A percentile compares a stretch with the other conserved stretches of the same genome.
Conservation (phyloP, 1,139 yeast genomes). For the Petasospora rhodanensis region DNA sequence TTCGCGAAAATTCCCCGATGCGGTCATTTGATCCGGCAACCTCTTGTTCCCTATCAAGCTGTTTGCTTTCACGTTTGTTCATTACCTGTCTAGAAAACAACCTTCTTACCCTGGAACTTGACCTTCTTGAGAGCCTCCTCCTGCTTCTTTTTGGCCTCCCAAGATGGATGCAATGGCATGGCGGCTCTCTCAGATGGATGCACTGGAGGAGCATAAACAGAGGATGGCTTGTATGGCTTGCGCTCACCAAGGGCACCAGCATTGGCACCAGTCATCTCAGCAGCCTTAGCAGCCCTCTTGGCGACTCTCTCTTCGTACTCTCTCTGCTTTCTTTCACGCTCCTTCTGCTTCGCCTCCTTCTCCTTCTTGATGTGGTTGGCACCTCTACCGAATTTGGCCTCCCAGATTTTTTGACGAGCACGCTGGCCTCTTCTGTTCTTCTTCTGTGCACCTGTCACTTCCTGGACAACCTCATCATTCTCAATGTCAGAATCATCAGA, state of each 20-base stretch:
- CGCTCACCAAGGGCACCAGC: slow-evolving; percentile 39
- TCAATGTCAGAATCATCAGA: slow-evolving; percentile 49
- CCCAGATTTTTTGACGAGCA: slow-evolving; percentile 97
- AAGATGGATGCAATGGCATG: slow-evolving; percentile 74
- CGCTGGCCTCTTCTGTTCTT: slow-evolving; percentile 96
- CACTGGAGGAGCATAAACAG: neutral
- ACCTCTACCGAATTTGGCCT: slow-evolving; percentile 70
- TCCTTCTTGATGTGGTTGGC: slow-evolving; percentile 84
- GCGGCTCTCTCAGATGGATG: neutral
- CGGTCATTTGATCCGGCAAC: too few species aligned
- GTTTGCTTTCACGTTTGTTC: too few species aligned
- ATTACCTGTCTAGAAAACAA: slow-evolving; percentile 57
- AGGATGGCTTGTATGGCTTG: slow-evolving; percentile 8
- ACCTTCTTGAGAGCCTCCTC: slow-evolving; percentile 62
- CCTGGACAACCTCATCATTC: slow-evolving; percentile 53
- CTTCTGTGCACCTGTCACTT: slow-evolving; percentile 45
- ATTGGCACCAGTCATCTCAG: slow-evolving; percentile 37
- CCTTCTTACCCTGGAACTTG: slow-evolving; percentile 81
- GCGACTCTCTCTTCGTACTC: slow-evolving; percentile 73
- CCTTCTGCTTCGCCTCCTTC: slow-evolving; percentile 45
- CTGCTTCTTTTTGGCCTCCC: slow-evolving; percentile 81
- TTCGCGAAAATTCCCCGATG: too few species aligned
- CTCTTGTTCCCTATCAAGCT: too few species aligned
- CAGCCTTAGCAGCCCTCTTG: slow-evolving; percentile 55
- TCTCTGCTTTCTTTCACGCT: slow-evolving; percentile 51